These are phyloP conservation scores for Populus tremula DNA, from an alignment of 345 rosid genomes.

Conservation along the genomic window DNA sequence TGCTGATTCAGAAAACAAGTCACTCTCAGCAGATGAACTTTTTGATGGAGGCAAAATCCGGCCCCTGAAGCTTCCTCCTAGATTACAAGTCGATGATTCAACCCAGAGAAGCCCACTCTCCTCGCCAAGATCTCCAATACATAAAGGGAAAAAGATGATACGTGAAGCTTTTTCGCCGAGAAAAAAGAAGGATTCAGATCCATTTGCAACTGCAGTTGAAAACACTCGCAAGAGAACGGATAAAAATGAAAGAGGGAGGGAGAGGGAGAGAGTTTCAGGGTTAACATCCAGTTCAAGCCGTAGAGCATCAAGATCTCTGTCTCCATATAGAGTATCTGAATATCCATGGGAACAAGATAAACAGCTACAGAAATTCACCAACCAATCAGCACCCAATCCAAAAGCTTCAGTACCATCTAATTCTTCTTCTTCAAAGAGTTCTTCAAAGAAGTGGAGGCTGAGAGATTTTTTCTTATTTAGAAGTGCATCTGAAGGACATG, in stretches of 20 bases:
- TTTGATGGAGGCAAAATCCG: slow-evolving; percentile 27
- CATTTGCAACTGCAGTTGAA: slow-evolving; percentile 13
- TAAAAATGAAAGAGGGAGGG: slow-evolving; percentile 54
- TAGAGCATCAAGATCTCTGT: slow-evolving; percentile 60
- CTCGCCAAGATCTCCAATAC: slow-evolving; percentile 54
- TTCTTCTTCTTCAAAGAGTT: slow-evolving; percentile 35
- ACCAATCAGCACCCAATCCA: slow-evolving; percentile 13
- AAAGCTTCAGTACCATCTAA: background rate
- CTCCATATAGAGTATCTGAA: slow-evolving; percentile 69
- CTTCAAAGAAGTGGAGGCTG: slow-evolving; percentile 76
- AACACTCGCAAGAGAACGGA: background rate
- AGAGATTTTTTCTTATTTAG: slow-evolving; percentile 73
- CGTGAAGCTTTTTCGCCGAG: slow-evolving; percentile 55
- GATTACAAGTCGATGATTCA: slow-evolving; percentile 33
- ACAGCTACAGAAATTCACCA: slow-evolving; percentile 19
- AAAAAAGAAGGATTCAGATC: slow-evolving; percentile 35
- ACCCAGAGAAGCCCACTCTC: slow-evolving; percentile 33
- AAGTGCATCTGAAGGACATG: slow-evolving; percentile 87
- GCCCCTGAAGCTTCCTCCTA: slow-evolving; percentile 34
- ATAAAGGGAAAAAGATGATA: slow-evolving; percentile 46
- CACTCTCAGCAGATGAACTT: slow-evolving; percentile 29
- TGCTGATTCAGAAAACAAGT: slow-evolving; percentile 11
- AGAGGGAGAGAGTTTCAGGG: slow-evolving; percentile 43
- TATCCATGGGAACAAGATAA: slow-evolving; percentile 71
- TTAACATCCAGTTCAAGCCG: slow-evolving; percentile 38